Conservation (phyloP, 2,329 filamentous ascomycete species). For the Endoconidiophora laricicola region DNA sequence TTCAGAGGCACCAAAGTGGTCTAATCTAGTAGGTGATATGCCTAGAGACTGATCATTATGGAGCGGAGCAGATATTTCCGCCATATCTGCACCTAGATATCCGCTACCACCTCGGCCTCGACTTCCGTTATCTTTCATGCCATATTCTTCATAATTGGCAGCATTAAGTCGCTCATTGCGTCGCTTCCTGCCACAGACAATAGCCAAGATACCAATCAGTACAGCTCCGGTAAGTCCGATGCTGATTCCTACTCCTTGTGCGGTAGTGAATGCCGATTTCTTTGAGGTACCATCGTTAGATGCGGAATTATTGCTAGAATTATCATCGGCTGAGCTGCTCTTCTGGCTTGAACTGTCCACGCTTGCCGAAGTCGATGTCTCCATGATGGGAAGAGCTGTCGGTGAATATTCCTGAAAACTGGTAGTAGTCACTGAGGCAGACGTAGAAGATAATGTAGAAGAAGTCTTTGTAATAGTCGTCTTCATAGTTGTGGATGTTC, state of each 20-base stretch:
- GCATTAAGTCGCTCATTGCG: slow-evolving; percentile 24
- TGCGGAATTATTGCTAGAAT: slow-evolving; percentile 3
- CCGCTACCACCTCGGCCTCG: slow-evolving; percentile 12
- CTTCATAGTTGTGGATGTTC: neutral
- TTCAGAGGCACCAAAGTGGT: slow-evolving; percentile 11
- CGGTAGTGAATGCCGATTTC: slow-evolving; percentile 19
- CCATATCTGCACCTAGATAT: slow-evolving; percentile 13
- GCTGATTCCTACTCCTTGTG: slow-evolving; percentile 41
- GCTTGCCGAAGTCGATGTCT: slow-evolving; percentile 10
- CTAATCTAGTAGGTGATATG: neutral
- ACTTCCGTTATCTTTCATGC: slow-evolving; percentile 20
- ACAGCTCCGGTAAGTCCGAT: slow-evolving; percentile 35
- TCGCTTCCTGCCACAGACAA: slow-evolving; percentile 27
- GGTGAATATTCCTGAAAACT: neutral
- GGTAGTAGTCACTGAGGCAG: slow-evolving; percentile 6
- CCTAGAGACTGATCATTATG: slow-evolving; percentile 14
- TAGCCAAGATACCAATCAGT: slow-evolving; percentile 30
- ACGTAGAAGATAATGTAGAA: slow-evolving; percentile 1
- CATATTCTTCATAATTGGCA: slow-evolving; percentile 14
- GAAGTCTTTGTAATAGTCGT: neutral
- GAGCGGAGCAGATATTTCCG: slow-evolving; percentile 28
- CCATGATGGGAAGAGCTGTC: neutral
- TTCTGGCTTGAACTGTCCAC: slow-evolving; percentile 12
- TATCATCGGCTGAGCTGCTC: slow-evolving; percentile 9
- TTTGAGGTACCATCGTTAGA: neutral